Evolutionary conservation across 225 moss, liverwort and hornwort genomes (phyloP).

Genomic region (Thuidium tamariscinum): DNA sequence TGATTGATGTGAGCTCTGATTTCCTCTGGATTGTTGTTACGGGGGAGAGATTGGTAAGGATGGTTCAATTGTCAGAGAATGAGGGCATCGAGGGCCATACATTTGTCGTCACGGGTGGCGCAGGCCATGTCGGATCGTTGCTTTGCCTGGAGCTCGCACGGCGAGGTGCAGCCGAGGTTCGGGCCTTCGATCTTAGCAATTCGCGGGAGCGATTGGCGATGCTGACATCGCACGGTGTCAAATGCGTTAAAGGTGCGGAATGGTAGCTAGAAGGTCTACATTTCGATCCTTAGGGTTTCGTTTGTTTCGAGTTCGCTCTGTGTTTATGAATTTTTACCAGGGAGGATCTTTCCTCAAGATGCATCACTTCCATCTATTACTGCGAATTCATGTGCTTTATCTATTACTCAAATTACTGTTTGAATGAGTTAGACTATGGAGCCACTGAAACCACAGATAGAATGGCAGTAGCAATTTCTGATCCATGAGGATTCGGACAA

Average conservation of each 20-base stretch:
- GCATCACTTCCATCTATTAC: neutral
- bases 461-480: neutral
- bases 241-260: conserved; percentile 48
- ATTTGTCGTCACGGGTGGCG: conserved; percentile 82
- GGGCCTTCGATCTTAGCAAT: conserved; percentile 40
- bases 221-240: conserved; percentile 44
- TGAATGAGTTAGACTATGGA: neutral
- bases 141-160: conserved; percentile 73
- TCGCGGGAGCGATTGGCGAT: conserved; percentile 22
- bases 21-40: neutral
- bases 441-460: neutral
- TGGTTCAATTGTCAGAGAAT: conserved; percentile 76
- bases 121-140: conserved; percentile 59
- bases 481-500: neutral
- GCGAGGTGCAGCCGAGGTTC: conserved; percentile 72
- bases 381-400: neutral
- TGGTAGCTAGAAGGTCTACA: neutral
- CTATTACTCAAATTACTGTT: neutral
- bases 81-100: conserved; percentile 66
- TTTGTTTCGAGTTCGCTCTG: neutral
- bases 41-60: neutral
- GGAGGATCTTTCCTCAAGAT: neutral
- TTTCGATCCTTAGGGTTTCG: neutral
- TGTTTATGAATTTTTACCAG: neutral
- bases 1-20: neutral